Conservation (phyloP, 1,284 basidiomycete species). For the Apiotrichum brassicae region DNA sequence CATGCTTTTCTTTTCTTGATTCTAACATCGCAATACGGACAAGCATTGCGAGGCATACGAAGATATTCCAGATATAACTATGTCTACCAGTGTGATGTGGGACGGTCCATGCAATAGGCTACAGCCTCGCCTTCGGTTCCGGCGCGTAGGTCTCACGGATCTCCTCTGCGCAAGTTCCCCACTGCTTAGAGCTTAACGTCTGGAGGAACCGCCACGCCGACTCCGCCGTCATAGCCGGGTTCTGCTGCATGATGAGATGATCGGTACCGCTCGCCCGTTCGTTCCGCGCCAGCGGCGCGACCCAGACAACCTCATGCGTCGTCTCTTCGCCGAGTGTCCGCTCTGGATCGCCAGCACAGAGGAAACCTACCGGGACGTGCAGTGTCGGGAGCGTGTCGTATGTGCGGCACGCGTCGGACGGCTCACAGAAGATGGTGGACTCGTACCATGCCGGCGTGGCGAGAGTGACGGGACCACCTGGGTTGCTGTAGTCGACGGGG, state of each 20-base stretch:
- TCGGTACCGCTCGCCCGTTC: conserved; percentile 27
- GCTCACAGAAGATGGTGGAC: conserved; percentile 26
- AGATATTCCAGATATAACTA: too few relatives aligned
- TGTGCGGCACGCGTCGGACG: conserved; percentile 26
- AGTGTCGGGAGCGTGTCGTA: conserved; percentile 25
- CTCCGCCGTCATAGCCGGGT: conserved; percentile 28
- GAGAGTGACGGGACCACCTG: conserved; percentile 26
- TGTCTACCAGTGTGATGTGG: too few relatives aligned
- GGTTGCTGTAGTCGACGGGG: conserved; percentile 20
- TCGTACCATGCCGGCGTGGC: conserved; percentile 27
- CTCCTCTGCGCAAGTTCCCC: conserved; percentile 1
- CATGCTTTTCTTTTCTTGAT: too few relatives aligned
- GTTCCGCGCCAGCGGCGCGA: conserved; percentile 23
- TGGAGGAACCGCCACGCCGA: conserved; percentile 27
- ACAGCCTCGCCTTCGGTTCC: too few relatives aligned
- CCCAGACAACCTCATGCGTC: conserved; percentile 28
- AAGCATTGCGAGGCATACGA: too few relatives aligned
- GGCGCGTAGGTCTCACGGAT: conserved; percentile 2
- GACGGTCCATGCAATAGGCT: too few relatives aligned
- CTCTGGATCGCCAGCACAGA: conserved; percentile 21
- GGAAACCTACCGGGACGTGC: conserved; percentile 29
- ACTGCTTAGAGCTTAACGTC: conserved; percentile 9
- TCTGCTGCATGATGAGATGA: conserved; percentile 38
- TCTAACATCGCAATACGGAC: too few relatives aligned
- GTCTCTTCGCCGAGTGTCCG: conserved; percentile 21